These are phyloP conservation scores for Venturia oleaginea DNA, from an alignment of 2,329 filamentous ascomycete genomes.

Conservation along the genomic window DNA sequence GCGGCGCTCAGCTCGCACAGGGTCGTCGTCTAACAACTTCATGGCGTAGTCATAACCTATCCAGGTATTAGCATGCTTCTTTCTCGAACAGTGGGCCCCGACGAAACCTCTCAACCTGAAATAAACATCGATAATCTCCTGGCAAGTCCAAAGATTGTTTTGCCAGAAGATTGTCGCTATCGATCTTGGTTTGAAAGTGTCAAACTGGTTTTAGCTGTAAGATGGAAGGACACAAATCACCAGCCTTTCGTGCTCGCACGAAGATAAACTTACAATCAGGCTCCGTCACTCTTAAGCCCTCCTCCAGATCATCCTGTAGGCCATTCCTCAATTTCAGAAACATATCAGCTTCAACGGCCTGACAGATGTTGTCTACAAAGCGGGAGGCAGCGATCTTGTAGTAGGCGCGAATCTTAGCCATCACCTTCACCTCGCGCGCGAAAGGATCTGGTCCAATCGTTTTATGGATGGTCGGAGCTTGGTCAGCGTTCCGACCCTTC, in stretches of 20 bases:
- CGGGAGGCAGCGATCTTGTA: conserved; percentile 58
- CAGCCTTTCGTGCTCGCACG: too few relatives aligned
- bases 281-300: not conserved
- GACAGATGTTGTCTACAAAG: conserved; percentile 48
- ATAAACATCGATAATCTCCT: too few relatives aligned
- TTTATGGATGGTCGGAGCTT: conserved; percentile 18
- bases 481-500: not conserved
- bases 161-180: too few relatives aligned
- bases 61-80: not conserved
- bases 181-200: too few relatives aligned
- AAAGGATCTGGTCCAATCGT: conserved; percentile 44
- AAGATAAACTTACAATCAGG: conserved; percentile 9
- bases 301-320: conserved; percentile 2
- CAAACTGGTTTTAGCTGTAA: too few relatives aligned
- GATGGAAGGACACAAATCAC: too few relatives aligned
- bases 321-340: not conserved
- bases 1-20: conserved; percentile 4
- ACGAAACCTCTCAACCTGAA: too few relatives aligned
- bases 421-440: conserved; percentile 49
- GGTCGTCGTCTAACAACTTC: conserved; percentile 8
- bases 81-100: too few relatives aligned
- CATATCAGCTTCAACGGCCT: conserved; percentile 30
- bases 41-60: not conserved
- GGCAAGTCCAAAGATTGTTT: too few relatives aligned
- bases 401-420: conserved; percentile 57